Evolutionary conservation across 139 green algal genomes (phyloP).

Genomic region (Gonium pectorale): DNA sequence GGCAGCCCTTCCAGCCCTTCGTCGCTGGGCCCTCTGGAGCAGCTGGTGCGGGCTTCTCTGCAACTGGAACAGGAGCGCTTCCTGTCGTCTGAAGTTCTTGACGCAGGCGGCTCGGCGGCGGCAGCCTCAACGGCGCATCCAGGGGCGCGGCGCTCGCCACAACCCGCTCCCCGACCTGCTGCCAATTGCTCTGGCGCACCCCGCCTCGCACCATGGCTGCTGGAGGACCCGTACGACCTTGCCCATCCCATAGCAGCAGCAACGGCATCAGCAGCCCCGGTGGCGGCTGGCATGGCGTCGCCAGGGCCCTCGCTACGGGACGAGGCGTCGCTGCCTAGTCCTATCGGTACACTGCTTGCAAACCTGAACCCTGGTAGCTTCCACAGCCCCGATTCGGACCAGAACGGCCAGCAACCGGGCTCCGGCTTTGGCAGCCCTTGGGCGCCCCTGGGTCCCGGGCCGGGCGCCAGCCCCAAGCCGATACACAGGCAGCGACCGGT

Average conservation of each 20-base stretch:
- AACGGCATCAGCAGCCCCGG: no score
- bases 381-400: background rate
- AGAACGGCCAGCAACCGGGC: no score
- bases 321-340: background rate
- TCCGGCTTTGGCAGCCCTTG: background rate
- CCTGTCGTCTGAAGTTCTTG: background rate
- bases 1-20: no score
- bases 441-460: background rate
- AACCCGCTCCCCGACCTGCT: no score
- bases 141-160: no score
- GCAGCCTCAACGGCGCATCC: background rate
- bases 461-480: background rate
- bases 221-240: background rate
- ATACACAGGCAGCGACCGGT: background rate
- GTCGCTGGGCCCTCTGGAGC: no score
- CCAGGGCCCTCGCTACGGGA: background rate
- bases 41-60: no score
- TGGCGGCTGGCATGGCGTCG: background rate
- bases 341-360: background rate
- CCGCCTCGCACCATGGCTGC: slow-evolving; percentile 9
- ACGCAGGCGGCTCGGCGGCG: background rate
- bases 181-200: background rate
- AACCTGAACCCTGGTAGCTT: background rate
- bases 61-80: no score
- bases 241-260: no score